A percentile compares a stretch with the other conserved stretches of the same genome.
Evolutionary conservation across 176 grass and related monocot genomes (phyloP).

Genomic region (Musa schizocarpa): DNA sequence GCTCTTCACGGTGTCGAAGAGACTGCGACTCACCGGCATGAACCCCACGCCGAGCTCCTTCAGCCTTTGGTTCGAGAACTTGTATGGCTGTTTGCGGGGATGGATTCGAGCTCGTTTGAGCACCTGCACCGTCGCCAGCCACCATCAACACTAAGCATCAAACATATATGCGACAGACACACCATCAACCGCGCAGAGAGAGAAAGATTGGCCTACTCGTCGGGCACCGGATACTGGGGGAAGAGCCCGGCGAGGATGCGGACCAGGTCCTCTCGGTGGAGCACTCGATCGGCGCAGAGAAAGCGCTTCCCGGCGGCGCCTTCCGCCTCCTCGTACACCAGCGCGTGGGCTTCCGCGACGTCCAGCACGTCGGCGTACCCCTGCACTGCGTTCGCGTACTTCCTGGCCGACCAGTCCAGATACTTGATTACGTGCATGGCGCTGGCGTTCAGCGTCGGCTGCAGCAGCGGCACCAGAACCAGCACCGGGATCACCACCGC

Average conservation of each 20-base stretch:
- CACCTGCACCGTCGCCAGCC: slow-evolving; percentile 23
- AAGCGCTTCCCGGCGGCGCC: slow-evolving; percentile 16
- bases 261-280: slow-evolving; percentile 80
- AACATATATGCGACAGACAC: neutral
- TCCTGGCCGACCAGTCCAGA: neutral
- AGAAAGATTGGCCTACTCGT: slow-evolving; percentile 21
- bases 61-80: slow-evolving; percentile 39
- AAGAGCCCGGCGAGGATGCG: slow-evolving; percentile 67
- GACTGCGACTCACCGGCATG: slow-evolving; percentile 28
- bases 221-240: slow-evolving; percentile 68
- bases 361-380: slow-evolving; percentile 8
- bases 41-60: slow-evolving; percentile 37
- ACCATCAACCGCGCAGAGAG: too few relatives aligned
- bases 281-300: slow-evolving; percentile 70
- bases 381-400: neutral
- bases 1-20: slow-evolving; percentile 44
- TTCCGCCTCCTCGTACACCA: neutral
- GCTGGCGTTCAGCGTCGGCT: slow-evolving; percentile 12
- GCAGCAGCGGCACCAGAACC: slow-evolving; percentile 2
- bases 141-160: neutral
- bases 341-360: neutral
- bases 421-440: neutral
- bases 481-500: slow-evolving; percentile 9
- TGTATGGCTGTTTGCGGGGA: slow-evolving; percentile 44
- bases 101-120: slow-evolving; percentile 45